Conservation (phyloP, 192 early-diverging fungal species). For the Linnemannia exigua region DNA sequence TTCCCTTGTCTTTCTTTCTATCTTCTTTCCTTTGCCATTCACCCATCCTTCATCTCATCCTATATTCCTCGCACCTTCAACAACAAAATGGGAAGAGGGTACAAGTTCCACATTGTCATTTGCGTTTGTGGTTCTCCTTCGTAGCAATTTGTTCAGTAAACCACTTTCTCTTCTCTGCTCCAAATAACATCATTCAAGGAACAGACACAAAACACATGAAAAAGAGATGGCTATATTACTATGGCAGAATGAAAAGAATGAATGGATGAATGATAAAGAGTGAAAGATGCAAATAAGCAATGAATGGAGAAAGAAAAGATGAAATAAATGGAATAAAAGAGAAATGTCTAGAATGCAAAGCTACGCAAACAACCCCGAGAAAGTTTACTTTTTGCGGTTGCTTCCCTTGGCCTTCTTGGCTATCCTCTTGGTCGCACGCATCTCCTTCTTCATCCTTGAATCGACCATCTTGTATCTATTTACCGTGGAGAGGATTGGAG, state of each 20-base stretch:
- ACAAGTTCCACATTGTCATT: no score
- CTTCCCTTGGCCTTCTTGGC: slow-evolving; percentile 73
- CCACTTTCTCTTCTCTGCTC: no score
- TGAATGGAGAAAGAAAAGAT: not conserved
- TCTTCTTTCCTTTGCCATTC: no score
- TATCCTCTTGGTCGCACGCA: slow-evolving; percentile 84
- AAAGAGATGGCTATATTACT: not conserved
- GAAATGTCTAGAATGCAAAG: not conserved
- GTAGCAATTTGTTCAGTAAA: no score
- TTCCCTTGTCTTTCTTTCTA: no score
- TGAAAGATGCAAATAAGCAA: slow-evolving; percentile 7
- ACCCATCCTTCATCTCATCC: no score
- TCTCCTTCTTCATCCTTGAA: slow-evolving; percentile 96
- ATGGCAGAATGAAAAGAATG: slow-evolving; percentile 11
- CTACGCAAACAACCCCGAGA: not conserved
- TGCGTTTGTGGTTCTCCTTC: no score
- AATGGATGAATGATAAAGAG: not conserved
- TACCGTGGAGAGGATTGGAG: not conserved
- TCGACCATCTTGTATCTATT: slow-evolving; percentile 92
- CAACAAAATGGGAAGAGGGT: no score
- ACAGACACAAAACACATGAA: no score
- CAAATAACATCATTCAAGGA: no score
- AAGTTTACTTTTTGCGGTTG: slow-evolving; percentile 58
- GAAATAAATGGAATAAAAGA: not conserved
- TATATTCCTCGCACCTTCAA: no score